Evolutionary conservation across 2,329 filamentous ascomycete species (phyloP).

Genomic region (Ceratocystis albifundus): DNA sequence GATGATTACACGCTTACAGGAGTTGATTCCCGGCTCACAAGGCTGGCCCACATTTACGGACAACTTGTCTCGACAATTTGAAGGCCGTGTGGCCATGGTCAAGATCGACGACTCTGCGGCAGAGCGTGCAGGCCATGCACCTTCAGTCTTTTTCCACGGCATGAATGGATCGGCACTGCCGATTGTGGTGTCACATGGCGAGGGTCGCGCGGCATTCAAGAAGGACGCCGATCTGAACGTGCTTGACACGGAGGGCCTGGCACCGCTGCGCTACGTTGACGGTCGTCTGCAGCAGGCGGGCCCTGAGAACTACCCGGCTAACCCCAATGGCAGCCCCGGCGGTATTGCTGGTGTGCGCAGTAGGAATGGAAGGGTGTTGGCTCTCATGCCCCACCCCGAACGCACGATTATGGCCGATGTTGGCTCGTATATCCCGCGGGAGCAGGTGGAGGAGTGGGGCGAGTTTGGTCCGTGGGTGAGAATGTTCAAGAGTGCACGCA

Average conservation of each 20-base stretch:
- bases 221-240: conserved; percentile 40
- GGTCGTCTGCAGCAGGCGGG: conserved; percentile 53
- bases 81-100: conserved; percentile 74
- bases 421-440: conserved; percentile 57
- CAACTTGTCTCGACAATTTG: conserved; percentile 80
- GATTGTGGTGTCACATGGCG: conserved; percentile 81
- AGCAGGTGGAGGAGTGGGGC: conserved; percentile 55
- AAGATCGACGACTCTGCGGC: conserved; percentile 42
- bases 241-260: conserved; percentile 41
- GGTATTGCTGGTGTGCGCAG: conserved; percentile 73
- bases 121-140: conserved; percentile 30
- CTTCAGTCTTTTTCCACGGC: conserved; percentile 78
- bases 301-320: conserved; percentile 77
- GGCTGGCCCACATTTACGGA: conserved; percentile 79
- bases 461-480: conserved; percentile 76
- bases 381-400: conserved; percentile 90
- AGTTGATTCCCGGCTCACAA: conserved; percentile 72
- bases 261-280: conserved; percentile 74
- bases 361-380: conserved; percentile 66
- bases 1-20: conserved; percentile 69
- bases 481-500: conserved; percentile 76
- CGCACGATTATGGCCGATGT: conserved; percentile 74
- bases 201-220: conserved; percentile 70
- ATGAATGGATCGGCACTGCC: conserved; percentile 75
- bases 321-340: conserved; percentile 70